Evolutionary conservation across 2,329 filamentous ascomycete species (phyloP), one percentile per base, ranked within the genome.

Genomic region (Epichloe elymi): DNA sequence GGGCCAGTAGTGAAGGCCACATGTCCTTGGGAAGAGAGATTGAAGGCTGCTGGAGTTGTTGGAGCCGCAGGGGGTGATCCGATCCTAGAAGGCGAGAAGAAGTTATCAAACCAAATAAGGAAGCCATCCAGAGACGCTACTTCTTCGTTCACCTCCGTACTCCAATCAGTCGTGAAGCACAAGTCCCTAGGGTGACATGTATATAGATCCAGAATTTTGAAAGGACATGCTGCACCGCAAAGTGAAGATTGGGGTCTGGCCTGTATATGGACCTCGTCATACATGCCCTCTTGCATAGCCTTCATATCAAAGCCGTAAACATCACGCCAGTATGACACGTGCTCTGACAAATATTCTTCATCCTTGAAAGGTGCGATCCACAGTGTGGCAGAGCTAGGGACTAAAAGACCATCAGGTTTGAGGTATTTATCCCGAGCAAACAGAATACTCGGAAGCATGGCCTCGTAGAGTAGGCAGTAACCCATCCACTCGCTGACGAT

Each of bases 401-500:
- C 85, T 71, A 97, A 82, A 49, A 96, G 74, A 15, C 90, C 90
- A 51, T 80, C 83, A 1, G 84, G 79, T 53, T 79, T 82, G 23
- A 97, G 80, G 66, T 95, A 96, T 58, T 80, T 82, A 68, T 97
- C 90, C 54, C 90, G 79, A 42, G 91, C 91, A 62, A 82, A 91
- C 48, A 97, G 76, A 20, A 97, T 88, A 46, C 88, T 94, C 56
- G 93, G 88, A 30, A 97, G 80, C 90, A 97, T 97, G 51, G 89
- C 88, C 69, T 97, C 90, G 66, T 94, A 97, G 5, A 96, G 76
- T 17, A 96, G 76, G 56, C 84, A 87, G 65, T 97, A 97, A 33
- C 90, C 90, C 90, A 97, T 97, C 90, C 90, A 97, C 67, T 97
- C 90, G 53, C 87, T 94, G 54, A 97, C 84, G 63, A 97, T 95